Conservation (phyloP, 768 basidiomycete species). For the Pulveroboletus sp. region DNA sequence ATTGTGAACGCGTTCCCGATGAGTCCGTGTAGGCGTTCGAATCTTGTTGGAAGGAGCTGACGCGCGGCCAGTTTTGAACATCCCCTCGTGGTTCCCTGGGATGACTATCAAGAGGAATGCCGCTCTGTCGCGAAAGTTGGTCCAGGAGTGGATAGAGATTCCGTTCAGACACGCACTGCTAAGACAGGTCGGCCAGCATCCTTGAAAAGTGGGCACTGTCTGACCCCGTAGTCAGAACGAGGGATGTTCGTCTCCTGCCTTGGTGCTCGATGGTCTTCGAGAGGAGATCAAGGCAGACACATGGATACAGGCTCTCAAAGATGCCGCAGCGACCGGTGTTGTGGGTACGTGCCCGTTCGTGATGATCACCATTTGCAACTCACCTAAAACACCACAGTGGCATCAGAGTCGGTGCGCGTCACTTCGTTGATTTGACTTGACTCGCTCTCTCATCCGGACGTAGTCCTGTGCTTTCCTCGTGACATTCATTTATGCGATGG, state of each 20-base stretch:
- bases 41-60: neutral
- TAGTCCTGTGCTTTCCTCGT: constrained; percentile 9
- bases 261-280: constrained; percentile 6
- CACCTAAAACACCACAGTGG: constrained; percentile 1
- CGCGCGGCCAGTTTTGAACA: neutral
- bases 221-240: constrained; percentile 1
- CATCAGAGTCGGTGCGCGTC: constrained; percentile 15
- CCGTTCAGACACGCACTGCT: constrained; percentile 8
- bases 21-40: neutral
- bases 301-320: constrained; percentile 6
- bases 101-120: constrained; percentile 9
- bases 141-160: constrained; percentile 8
- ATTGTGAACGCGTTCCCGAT: constrained; percentile 13
- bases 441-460: neutral
- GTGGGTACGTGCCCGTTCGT: too few relatives aligned
- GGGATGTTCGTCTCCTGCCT: neutral
- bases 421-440: neutral
- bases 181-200: neutral
- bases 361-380: neutral
- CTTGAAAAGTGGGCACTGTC: neutral
- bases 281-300: neutral
- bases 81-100: constrained; percentile 13
- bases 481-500: constrained; percentile 16
- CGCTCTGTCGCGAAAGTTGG: neutral
- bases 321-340: constrained; percentile 13